Conservation (phyloP, 805 yeast genomes). For the Millerago galiae region DNA sequence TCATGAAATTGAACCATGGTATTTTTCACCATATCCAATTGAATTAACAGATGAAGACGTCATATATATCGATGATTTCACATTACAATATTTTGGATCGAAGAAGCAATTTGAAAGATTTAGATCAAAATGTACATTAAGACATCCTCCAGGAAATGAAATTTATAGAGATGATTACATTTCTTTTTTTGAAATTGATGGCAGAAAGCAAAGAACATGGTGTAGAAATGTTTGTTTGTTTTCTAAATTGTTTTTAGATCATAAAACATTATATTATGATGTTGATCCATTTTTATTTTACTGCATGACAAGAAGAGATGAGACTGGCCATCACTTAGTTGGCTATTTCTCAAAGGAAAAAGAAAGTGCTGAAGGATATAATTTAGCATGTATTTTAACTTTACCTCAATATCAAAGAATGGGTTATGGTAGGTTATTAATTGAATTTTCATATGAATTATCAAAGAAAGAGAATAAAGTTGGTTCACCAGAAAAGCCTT, state of each 20-base stretch:
- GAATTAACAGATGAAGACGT: slow-evolving; percentile 91
- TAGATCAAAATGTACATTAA: slow-evolving; percentile 77
- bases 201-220: slow-evolving; percentile 94
- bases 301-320: slow-evolving; percentile 89
- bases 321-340: slow-evolving; percentile 88
- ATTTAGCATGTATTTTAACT: slow-evolving; percentile 94
- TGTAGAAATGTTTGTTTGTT: slow-evolving; percentile 89
- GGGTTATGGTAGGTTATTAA: slow-evolving; percentile 88
- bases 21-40: slow-evolving; percentile 93
- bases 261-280: slow-evolving; percentile 92
- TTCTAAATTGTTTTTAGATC: slow-evolving; percentile 89
- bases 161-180: slow-evolving; percentile 89
- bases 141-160: slow-evolving; percentile 98
- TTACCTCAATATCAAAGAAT: slow-evolving; percentile 93
- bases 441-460: slow-evolving; percentile 89
- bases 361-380: slow-evolving; percentile 90
- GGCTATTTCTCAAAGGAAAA: slow-evolving; percentile 97
- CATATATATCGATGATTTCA: slow-evolving; percentile 86
- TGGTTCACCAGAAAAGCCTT: slow-evolving; percentile 97
- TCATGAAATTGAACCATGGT: slow-evolving; percentile 96
- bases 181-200: slow-evolving; percentile 96
- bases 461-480: slow-evolving; percentile 82
- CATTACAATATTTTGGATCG: slow-evolving; percentile 83
- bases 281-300: slow-evolving; percentile 97
- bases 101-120: slow-evolving; percentile 88